These are phyloP conservation scores for Pinus tabuliformis DNA, from an alignment of 75 land plant genomes.

Conservation along the genomic window DNA sequence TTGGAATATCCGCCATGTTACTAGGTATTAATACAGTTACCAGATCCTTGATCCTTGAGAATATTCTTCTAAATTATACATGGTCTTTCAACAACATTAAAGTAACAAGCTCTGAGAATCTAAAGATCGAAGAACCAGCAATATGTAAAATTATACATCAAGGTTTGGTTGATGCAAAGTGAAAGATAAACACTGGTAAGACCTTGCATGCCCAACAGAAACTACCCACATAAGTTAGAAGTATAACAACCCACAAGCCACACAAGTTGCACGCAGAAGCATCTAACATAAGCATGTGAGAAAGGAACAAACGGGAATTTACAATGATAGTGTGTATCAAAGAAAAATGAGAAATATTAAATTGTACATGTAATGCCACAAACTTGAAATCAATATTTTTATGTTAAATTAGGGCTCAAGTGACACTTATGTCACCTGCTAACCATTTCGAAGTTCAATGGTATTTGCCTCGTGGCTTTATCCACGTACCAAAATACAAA, in stretches of 20 bases:
- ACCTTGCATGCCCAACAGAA: neutral
- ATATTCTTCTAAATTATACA: too few species aligned
- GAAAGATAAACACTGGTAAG: neutral
- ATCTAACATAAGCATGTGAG: neutral
- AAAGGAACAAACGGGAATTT: too few species aligned
- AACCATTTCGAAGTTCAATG: neutral
- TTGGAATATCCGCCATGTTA: too few species aligned
- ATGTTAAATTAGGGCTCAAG: neutral
- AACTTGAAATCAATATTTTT: neutral
- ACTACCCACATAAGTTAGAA: neutral
- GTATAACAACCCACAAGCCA: neutral
- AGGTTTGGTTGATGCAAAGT: neutral
- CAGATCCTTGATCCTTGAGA: too few species aligned
- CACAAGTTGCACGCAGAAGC: neutral
- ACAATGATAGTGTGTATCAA: neutral
- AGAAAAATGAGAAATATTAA: neutral
- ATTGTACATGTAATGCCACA: neutral
- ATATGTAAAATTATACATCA: neutral
- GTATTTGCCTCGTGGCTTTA: neutral
- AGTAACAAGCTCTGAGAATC: neutral
- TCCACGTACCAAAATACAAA: neutral
- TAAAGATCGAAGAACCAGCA: neutral
- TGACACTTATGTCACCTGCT: constrained; percentile 1
- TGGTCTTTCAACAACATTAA: too few species aligned
- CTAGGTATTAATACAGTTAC: too few species aligned